Conservation (phyloP, 78 protist species). For the Dictyostelium firmibasis region DNA sequence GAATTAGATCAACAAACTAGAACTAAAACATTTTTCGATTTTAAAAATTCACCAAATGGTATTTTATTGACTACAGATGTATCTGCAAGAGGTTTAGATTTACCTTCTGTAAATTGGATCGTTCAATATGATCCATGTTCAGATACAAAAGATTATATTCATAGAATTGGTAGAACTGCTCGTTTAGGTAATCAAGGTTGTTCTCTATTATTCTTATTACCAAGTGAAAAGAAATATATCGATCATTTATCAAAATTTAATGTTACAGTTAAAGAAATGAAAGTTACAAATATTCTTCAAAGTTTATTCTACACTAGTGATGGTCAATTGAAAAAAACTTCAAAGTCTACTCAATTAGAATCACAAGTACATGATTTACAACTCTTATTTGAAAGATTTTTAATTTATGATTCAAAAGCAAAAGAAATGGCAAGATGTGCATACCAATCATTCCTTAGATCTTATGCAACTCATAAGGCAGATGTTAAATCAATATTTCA, state of each 20-base stretch:
- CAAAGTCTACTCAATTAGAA: slow-evolving; percentile 87
- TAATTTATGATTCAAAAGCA: slow-evolving; percentile 42
- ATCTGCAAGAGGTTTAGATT: slow-evolving; percentile 95
- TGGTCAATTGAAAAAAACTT: slow-evolving; percentile 74
- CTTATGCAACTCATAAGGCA: slow-evolving; percentile 93
- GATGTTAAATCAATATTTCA: slow-evolving; percentile 75
- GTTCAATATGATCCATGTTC: slow-evolving; percentile 95
- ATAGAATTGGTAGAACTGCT: slow-evolving; percentile 99
- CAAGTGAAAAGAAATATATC: slow-evolving; percentile 80
- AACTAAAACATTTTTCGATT: slow-evolving; percentile 71
- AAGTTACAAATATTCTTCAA: slow-evolving; percentile 38
- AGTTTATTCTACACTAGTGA: slow-evolving; percentile 45
- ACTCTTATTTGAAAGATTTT: slow-evolving; percentile 27
- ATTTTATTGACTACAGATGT: slow-evolving; percentile 92
- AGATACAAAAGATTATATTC: slow-evolving; percentile 94
- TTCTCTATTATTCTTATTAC: slow-evolving; percentile 85
- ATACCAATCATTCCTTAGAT: slow-evolving; percentile 86
- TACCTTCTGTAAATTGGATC: slow-evolving; percentile 92
- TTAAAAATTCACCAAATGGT: slow-evolving; percentile 82
- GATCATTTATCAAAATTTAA: neutral
- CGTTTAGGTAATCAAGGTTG: slow-evolving; percentile 94
- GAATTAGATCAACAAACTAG: slow-evolving; percentile 89
- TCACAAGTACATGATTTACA: slow-evolving; percentile 88
- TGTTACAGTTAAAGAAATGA: slow-evolving; percentile 69
- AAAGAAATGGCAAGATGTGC: slow-evolving; percentile 67